Evolutionary conservation across 1,139 yeast species (phyloP), one percentile per base, ranked within the genome.

Genomic region (Wickerhamiella pararugosa): DNA sequence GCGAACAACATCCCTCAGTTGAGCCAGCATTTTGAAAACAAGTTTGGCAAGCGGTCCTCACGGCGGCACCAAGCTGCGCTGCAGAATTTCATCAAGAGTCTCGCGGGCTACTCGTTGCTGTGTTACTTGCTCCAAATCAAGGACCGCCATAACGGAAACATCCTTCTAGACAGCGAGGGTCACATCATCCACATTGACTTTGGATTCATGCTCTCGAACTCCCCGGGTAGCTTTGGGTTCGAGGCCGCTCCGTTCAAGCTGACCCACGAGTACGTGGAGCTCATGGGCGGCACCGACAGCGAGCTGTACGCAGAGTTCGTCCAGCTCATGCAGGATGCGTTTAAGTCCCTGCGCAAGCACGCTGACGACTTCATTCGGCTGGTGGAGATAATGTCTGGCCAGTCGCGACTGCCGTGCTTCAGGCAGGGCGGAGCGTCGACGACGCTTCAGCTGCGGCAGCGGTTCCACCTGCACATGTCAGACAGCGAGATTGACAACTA

Each of bases 181-280:
- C 97, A 90, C 57, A 79, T 90, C 9, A 78, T 86, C 39, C 98
- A 90, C 58, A 90, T 90, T 52, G 98, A 90, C 62, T 90, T 90
- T 64, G 98, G 98, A 0, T 90, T 86, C 57, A 62, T 90, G 55
- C 65, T 90, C 5, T 83, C 95, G 0, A 90, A 90, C 55, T 79
- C 96, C 0, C 98, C 98, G 0, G 46, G 46, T 6, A 79, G 94
- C 45, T 84, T 90, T 43, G 95, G 96, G 0, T 86, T 90, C 59
- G 98, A 90, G 56, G 93, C 95, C 1, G 95, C 97, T 0, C 96
- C 98, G 1, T 90, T 90, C 67, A 90, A 90, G 56, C 65, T 90
- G 11, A 84, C 97, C 0, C 68, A 69, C 46, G 98, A 90, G 55
- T 90, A 90, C 54, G 74, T 86, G 25, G 96, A 87, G 34, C 60